Conservation (phyloP, 352 stramenopile genomes). For the Sclerospora graminicola region DNA sequence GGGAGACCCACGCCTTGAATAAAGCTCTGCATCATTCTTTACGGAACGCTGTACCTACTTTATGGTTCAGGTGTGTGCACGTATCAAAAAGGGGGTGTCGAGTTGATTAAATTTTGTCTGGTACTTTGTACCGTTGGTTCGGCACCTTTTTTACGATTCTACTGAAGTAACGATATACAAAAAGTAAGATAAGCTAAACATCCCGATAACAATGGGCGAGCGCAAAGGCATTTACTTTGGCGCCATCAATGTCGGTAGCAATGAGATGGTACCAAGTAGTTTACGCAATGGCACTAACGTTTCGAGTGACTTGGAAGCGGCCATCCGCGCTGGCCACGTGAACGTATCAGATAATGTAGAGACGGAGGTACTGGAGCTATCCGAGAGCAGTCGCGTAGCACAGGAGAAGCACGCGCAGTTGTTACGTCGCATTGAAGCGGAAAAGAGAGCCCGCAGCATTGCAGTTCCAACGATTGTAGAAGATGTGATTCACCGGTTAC, state of each 20-base stretch:
- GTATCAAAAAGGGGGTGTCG: too few species aligned
- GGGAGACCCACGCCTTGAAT: too few species aligned
- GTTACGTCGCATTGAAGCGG: conserved; percentile 83
- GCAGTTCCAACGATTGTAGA: conserved; percentile 89
- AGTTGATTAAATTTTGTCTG: too few species aligned
- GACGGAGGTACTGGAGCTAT: conserved; percentile 78
- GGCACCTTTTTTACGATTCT: too few species aligned
- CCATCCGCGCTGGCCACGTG: conserved; percentile 73
- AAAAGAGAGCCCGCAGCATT: conserved; percentile 85
- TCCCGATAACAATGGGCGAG: conserved; percentile 33
- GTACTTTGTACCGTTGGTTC: too few species aligned
- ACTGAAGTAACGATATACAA: conserved; percentile 1
- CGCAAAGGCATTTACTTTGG: conserved; percentile 81
- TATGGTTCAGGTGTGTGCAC: too few species aligned
- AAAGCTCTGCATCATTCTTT: too few species aligned
- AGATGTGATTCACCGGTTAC: conserved; percentile 86
- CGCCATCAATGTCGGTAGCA: conserved; percentile 32
- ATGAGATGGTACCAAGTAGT: conserved; percentile 37
- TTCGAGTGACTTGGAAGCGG: conserved; percentile 36
- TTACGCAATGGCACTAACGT: conserved; percentile 4
- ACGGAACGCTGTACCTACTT: too few species aligned
- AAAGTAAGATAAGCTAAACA: neutral
- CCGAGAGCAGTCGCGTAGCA: conserved; percentile 64
- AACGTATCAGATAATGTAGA: conserved; percentile 67
- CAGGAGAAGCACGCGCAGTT: conserved; percentile 86